phyloP scores from a whole-genome alignment of 2,329 filamentous ascomycete species.

The Fusarium illudens region DNA sequence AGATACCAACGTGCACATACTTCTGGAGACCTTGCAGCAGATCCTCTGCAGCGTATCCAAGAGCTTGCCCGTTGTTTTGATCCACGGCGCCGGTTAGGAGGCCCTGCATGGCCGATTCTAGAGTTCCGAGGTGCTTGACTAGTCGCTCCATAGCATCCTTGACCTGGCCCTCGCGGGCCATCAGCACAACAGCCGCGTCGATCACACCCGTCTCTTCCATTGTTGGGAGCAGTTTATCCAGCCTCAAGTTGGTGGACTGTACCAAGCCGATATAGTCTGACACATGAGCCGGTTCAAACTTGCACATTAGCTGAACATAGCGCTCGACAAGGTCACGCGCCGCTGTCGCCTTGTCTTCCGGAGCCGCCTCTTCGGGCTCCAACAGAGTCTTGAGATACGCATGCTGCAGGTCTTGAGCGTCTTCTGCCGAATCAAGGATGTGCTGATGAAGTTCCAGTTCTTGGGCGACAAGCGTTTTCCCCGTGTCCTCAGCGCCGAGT shows the following conservation, averaged over 20 bases:
- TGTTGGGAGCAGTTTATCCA: slow-evolving; percentile 82
- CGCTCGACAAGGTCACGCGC: slow-evolving; percentile 75
- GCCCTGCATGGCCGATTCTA: slow-evolving; percentile 81
- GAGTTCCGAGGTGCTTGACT: slow-evolving; percentile 78
- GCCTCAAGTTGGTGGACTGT: slow-evolving; percentile 77
- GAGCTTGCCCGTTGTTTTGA: slow-evolving; percentile 57
- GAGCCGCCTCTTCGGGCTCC: slow-evolving; percentile 62
- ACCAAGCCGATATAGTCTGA: slow-evolving; percentile 83
- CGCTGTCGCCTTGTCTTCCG: slow-evolving; percentile 45
- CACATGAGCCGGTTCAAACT: slow-evolving; percentile 81
- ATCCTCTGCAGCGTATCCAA: slow-evolving; percentile 74
- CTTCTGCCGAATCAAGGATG: slow-evolving; percentile 68
- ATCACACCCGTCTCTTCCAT: slow-evolving; percentile 92
- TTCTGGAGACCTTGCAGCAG: slow-evolving; percentile 83
- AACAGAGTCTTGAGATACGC: slow-evolving; percentile 80
- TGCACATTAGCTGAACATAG: slow-evolving; percentile 92
- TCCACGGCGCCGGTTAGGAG: slow-evolving; percentile 70
- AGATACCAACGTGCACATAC: slow-evolving; percentile 91
- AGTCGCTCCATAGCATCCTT: slow-evolving; percentile 85
- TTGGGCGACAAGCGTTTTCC: slow-evolving; percentile 69
- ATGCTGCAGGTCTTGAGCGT: slow-evolving; percentile 73
- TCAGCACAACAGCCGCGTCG: slow-evolving; percentile 89
- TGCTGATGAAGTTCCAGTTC: slow-evolving; percentile 71
- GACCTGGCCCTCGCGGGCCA: slow-evolving; percentile 87
- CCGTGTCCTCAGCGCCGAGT: slow-evolving; percentile 72